Evolutionary conservation across 441 rosid species (phyloP).

Genomic region (Mallotus japonicus): DNA sequence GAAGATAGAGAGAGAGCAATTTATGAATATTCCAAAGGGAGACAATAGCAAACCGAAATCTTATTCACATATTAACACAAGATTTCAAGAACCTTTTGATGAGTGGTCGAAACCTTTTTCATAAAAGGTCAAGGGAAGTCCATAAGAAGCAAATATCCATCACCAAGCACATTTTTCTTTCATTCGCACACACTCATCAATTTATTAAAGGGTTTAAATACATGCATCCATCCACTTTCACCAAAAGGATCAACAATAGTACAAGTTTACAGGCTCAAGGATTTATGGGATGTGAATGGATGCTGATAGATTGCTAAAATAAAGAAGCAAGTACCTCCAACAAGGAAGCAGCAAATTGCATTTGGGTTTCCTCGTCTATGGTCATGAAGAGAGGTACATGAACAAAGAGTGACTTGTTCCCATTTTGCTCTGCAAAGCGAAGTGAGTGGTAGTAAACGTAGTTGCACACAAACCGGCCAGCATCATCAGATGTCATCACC

Average conservation of each 20-base stretch:
- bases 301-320: constrained; percentile 41
- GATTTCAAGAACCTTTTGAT: constrained; percentile 19
- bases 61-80: constrained; percentile 38
- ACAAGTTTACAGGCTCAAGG: constrained; percentile 22
- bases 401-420: constrained; percentile 73
- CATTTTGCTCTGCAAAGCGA: constrained; percentile 78
- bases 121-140: constrained; percentile 21
- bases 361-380: constrained; percentile 82
- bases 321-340: constrained; percentile 82
- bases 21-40: neutral
- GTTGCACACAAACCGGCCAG: constrained; percentile 97
- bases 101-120: constrained; percentile 11
- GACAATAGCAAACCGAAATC: constrained; percentile 24
- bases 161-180: constrained; percentile 29
- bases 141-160: constrained; percentile 23
- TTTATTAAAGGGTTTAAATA: constrained; percentile 36
- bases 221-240: constrained; percentile 26
- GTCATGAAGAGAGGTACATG: constrained; percentile 92
- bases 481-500: constrained; percentile 80
- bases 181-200: constrained; percentile 28
- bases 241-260: constrained; percentile 21
- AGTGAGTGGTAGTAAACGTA: constrained; percentile 94
- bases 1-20: neutral
- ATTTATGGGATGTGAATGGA: constrained; percentile 25
- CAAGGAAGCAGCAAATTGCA: constrained; percentile 79